These are phyloP conservation scores for Rhytidiadelphus loreus DNA, from an alignment of 225 moss, liverwort and hornwort genomes.

Conservation along the genomic window DNA sequence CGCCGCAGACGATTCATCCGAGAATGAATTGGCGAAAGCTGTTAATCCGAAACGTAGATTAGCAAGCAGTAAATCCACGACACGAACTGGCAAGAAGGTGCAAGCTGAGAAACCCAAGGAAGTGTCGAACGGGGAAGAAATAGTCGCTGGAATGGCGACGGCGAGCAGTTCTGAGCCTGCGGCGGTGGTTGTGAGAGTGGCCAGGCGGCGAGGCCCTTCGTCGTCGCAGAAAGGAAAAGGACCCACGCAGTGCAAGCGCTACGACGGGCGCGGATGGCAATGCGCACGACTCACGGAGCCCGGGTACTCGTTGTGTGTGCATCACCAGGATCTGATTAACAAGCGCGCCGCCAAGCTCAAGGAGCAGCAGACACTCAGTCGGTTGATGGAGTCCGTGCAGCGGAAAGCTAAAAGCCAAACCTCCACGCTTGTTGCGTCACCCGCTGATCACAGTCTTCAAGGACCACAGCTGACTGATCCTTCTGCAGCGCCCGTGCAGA, in stretches of 20 bases:
- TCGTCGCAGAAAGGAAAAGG: slow-evolving; percentile 51
- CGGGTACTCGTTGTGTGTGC: slow-evolving; percentile 45
- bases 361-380: slow-evolving; percentile 34
- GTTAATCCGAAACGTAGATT: not conserved
- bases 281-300: slow-evolving; percentile 52
- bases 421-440: not conserved
- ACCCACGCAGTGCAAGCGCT: slow-evolving; percentile 51
- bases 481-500: slow-evolving; percentile 1
- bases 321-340: slow-evolving; percentile 51
- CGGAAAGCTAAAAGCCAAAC: slow-evolving; percentile 12
- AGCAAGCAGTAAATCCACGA: not conserved
- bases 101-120: slow-evolving; percentile 3
- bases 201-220: slow-evolving; percentile 36
- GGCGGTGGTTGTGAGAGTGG: slow-evolving; percentile 20
- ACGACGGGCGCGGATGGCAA: slow-evolving; percentile 53
- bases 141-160: not conserved
- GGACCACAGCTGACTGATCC: not conserved
- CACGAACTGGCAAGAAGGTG: not conserved
- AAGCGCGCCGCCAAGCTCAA: slow-evolving; percentile 53
- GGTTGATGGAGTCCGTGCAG: slow-evolving; percentile 22
- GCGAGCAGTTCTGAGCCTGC: not conserved
- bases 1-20: not conserved
- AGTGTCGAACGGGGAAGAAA: not conserved
- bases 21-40: not conserved
- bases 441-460: not conserved